Base-by-base conservation (phyloP, 2,329 filamentous ascomycete species). In the Knufia fluminis region DNA sequence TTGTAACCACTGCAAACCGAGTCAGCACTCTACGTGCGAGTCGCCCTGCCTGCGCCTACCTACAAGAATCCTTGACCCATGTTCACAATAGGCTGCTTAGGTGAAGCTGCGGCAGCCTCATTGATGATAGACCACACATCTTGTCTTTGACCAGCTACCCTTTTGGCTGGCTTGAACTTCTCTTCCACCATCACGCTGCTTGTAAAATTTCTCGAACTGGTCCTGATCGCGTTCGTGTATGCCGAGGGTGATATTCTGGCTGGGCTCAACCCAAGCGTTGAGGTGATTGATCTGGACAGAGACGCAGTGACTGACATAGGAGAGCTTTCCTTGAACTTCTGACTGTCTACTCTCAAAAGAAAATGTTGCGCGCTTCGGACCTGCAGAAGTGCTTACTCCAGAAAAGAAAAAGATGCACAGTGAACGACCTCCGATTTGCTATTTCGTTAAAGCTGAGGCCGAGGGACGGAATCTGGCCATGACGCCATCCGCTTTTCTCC, bases 1-100 rank as follows among this genome's bases (percentile, higher is more conserved):
- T 97, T 97, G 68, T 97, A 97, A 51, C 91, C 91, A 62, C 71
- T 73, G 46, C 33, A 6, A 36, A 2, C 17, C 23, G 20, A 28
- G 14, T 48, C 33, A 31, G 38, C 49, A 39, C 42, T 38, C 39
- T n/a, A 22, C 7, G 19, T 33, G 14, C 35, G 2, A 45, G 16
- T 19, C 20, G 28, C 23, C 33, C 16, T 26, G 19, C 14, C 33
- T 4, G 23, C 19, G 20, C 50, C 50, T 55, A 67, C 71, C 67
- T 58, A 74, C 71, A 73, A 74, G 59, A 74, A 74, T 2, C 80
- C 79, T 66, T 83, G 80, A 46, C 80, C 80, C 79, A 83, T 82
- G 65, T 83, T 83, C 53, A 60, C 57, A 52, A 83, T 80, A 45
- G 80, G 80, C 64, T 82, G 76, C 36, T 82, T 72, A 1, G 78